Conservation (phyloP, 139 green algal species). For the Auxenochlorella pyrenoidosa region DNA sequence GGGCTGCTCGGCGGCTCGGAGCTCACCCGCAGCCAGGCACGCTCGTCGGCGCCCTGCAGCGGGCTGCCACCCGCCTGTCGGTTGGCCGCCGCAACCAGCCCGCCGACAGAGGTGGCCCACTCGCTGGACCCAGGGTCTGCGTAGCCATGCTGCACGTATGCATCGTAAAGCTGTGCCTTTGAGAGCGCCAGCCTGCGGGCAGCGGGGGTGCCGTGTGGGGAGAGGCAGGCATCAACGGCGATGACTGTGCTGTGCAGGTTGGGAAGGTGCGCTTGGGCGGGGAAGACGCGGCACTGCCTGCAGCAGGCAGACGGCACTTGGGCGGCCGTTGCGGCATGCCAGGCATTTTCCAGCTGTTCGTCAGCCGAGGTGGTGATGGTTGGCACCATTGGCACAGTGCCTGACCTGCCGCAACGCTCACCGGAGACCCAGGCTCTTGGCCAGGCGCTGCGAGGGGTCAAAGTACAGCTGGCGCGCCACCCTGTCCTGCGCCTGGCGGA, state of each 20-base stretch:
- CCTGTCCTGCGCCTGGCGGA: background rate
- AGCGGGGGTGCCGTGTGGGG: background rate
- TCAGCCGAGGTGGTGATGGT: too few species aligned
- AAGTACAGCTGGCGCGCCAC: background rate
- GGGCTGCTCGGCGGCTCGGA: too few species aligned
- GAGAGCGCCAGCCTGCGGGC: constrained; percentile 6
- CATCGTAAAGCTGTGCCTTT: constrained; percentile 25
- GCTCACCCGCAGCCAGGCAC: background rate
- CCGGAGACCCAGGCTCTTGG: background rate
- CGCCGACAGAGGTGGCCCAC: background rate
- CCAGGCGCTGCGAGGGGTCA: constrained; percentile 4
- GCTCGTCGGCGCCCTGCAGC: background rate
- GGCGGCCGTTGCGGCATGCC: too few species aligned
- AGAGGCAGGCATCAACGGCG: background rate
- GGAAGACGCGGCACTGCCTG: too few species aligned
- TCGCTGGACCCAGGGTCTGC: background rate
- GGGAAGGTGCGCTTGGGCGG: too few species aligned
- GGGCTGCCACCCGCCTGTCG: constrained; percentile 5
- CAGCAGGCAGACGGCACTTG: background rate
- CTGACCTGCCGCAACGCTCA: background rate
- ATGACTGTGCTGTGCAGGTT: too few species aligned
- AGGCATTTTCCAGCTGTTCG: too few species aligned
- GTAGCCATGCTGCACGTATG: constrained; percentile 24
- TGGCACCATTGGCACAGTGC: too few species aligned
- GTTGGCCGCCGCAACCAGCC: background rate